Conservation (phyloP, 257 asterid species). For the Thymus mandschuricus region DNA sequence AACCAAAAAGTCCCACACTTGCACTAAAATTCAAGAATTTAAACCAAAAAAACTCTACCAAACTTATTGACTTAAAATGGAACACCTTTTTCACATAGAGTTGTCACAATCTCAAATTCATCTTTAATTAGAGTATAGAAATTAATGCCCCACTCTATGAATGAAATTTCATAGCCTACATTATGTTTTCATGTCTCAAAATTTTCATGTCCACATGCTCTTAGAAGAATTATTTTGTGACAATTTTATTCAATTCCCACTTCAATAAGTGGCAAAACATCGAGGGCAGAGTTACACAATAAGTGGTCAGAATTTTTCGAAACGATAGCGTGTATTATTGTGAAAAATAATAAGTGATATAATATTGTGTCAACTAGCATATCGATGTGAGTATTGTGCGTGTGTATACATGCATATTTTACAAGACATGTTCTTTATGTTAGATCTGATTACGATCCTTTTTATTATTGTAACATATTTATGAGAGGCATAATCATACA, state of each 20-base stretch:
- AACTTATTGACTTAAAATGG: slow-evolving; percentile 12
- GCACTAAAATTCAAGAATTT: slow-evolving; percentile 13
- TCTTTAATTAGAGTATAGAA: not conserved
- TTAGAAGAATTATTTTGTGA: not conserved
- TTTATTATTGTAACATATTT: too few relatives aligned
- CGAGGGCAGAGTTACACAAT: not conserved
- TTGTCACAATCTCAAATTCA: not conserved
- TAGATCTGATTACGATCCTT: too few relatives aligned
- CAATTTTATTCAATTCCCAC: not conserved
- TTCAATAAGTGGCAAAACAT: not conserved
- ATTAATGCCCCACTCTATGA: too few relatives aligned
- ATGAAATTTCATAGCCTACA: too few relatives aligned
- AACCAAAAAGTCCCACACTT: not conserved
- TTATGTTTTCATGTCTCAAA: not conserved
- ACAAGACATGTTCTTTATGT: too few relatives aligned
- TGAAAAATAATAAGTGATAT: too few relatives aligned
- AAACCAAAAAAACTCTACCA: slow-evolving; percentile 25
- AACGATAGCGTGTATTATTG: not conserved
- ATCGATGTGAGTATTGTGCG: too few relatives aligned
- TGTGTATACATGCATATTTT: too few relatives aligned
- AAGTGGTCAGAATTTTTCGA: not conserved
- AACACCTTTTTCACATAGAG: not conserved
- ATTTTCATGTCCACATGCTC: slow-evolving; percentile 22
- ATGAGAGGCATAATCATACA: too few relatives aligned
- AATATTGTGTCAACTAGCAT: too few relatives aligned